phyloP scores from a whole-genome alignment of 2,329 filamentous ascomycete genomes.

The Fusarium ambrosium region DNA sequence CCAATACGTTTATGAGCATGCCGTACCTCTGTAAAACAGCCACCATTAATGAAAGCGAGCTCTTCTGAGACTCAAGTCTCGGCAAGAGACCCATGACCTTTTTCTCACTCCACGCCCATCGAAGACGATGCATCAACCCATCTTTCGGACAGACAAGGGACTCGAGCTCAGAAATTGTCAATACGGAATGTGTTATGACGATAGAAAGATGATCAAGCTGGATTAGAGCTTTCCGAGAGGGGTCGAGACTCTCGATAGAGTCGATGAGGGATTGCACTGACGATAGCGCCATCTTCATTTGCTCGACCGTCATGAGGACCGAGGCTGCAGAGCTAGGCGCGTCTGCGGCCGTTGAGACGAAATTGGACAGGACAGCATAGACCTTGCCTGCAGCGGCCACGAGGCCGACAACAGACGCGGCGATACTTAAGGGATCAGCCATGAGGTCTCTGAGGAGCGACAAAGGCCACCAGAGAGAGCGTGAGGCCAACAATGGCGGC shows the following conservation, averaged over 20 bases:
- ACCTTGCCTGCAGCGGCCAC: constrained; percentile 13
- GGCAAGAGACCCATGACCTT: constrained; percentile 2
- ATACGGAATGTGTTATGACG: constrained; percentile 7
- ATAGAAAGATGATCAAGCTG: constrained; percentile 11
- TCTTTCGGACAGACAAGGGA: constrained; percentile 8
- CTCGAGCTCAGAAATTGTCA: constrained; percentile 16
- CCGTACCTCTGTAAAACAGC: constrained; percentile 10
- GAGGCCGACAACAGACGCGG: constrained; percentile 3
- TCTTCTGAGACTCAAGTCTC: constrained; percentile 11
- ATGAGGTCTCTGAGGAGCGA: not conserved
- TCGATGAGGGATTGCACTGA: constrained; percentile 10
- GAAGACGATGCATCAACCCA: constrained; percentile 4
- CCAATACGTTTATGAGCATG: no score
- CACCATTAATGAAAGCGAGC: constrained; percentile 8
- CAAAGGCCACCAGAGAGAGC: not conserved
- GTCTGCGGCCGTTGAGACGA: not conserved
- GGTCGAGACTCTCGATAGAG: not conserved
- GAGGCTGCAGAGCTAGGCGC: constrained; percentile 10
- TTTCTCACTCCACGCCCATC: constrained; percentile 12
- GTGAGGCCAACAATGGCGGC: not conserved
- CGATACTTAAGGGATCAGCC: constrained; percentile 14
- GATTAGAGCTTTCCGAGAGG: constrained; percentile 1
- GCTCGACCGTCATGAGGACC: not conserved
- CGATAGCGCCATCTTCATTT: constrained; percentile 14
- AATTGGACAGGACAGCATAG: constrained; percentile 7